Base-by-base conservation (phyloP, 352 stramenopile species). In the Discostella stelligera region DNA sequence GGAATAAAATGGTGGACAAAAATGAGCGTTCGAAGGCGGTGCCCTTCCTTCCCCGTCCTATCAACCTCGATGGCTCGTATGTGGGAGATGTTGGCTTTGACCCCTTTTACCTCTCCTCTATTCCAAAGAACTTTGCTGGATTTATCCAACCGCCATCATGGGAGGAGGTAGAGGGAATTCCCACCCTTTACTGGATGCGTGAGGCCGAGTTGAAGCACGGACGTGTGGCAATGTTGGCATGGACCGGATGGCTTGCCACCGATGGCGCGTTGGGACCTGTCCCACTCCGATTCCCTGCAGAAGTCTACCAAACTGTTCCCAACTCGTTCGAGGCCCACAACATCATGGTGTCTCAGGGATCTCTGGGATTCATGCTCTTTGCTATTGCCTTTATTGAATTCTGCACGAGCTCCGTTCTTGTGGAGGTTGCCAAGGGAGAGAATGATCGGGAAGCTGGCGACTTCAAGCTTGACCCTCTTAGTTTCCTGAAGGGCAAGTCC, bases 111-210 rank as follows among this genome's bases (percentile, higher is more conserved):
- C 78, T 93, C 25, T 90, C 81, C 23, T 89, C 81, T 32, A 92
- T 92, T 61, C 80, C 80, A 25, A 93, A 93, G 86, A 89, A 93
- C 67, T 93, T 92, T 66, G 79, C 88, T 73, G 86, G 86, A 68
- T 92, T 93, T 80, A 88, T 92, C 68, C 86, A 93, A 68, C 88
- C 88, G 48, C 88, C 86, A 67, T 82, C 69, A 25, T 93, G 88
- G 88, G 88, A 92, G 77, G 80, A 91, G 18, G 85, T 79, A 16
- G 64, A 85, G 53, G 80, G 86, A 55, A 78, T 94, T 53, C 58
- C 74, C 10, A 93, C 87, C 44, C 70, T 94, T 52, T 93, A 94
- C 77, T 94, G 89, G 89, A 93, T 94, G 87, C 74, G 89, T 61
- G 89, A 94, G 74, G 78, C 89, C 53, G 89, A 94, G 75, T 70